Evolutionary conservation across 768 basidiomycete species (phyloP).

Genomic region (Russula compacta): DNA sequence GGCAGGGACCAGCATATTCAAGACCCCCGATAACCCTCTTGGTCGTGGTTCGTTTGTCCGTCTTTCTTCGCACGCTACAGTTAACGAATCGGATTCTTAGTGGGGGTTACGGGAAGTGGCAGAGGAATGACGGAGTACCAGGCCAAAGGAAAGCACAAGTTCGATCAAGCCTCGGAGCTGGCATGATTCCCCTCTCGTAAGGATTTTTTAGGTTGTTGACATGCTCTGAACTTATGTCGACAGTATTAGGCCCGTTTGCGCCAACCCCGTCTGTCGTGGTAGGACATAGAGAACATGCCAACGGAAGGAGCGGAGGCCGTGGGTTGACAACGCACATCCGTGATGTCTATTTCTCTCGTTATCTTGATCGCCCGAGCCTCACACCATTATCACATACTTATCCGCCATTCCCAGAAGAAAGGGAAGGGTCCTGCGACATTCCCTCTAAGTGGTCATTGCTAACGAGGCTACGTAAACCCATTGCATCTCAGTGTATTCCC

Average conservation of each 20-base stretch:
- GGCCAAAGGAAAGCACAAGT: conserved; percentile 20
- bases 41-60: conserved; percentile 56
- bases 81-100: conserved; percentile 1
- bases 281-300: conserved; percentile 6
- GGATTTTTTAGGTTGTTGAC: neutral
- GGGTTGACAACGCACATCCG: conserved; percentile 12
- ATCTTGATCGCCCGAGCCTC: conserved; percentile 12
- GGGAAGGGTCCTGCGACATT: conserved; percentile 2
- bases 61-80: conserved; percentile 13
- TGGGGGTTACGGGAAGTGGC: conserved; percentile 15
- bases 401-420: conserved; percentile 9
- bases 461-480: conserved; percentile 18
- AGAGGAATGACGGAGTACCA: conserved; percentile 19
- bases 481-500: conserved; percentile 14
- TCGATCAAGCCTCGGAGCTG: conserved; percentile 5
- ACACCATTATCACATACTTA: conserved; percentile 2
- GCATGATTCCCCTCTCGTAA: conserved; percentile 4
- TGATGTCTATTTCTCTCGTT: conserved; percentile 16
- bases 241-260: neutral
- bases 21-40: conserved; percentile 86
- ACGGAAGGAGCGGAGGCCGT: conserved; percentile 11
- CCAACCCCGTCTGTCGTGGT: neutral
- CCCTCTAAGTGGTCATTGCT: conserved; percentile 9
- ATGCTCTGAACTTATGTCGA: neutral
- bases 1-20: conserved; percentile 85